Evolutionary conservation across 2,329 filamentous ascomycete genomes (phyloP), one percentile per base, ranked within the genome.

Genomic region (Beauveria sp.): DNA sequence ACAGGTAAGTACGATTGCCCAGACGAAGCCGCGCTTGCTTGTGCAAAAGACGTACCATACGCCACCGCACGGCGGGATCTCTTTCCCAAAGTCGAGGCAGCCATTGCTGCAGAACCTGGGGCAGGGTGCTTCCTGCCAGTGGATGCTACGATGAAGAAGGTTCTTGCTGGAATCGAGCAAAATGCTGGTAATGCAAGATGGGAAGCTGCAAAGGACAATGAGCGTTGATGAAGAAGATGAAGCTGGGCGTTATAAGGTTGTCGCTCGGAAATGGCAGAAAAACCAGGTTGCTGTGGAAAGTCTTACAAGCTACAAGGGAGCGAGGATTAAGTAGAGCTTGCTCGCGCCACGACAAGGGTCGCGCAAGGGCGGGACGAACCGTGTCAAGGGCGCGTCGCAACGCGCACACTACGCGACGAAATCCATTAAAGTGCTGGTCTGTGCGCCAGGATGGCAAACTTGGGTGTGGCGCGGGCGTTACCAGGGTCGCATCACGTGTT

Each of bases 341-440:
- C 68, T 65, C 66, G 66, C 66, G 65, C 65, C 61, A 62, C 60
- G 53, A 57, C 60, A 24, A 58, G 60, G 60, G 53, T 55, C 43
- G 52, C 46, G 50, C 54, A 62, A 57, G 53, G 53, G 53, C 60
- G 54, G 53, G 52, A 56, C 45, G 34, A 55, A 57, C 47, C 61
- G 61, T 62, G 57, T 53, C 38, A 18, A 43, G 8, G 53, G 67
- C 72, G 72, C 71, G 72, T 70, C 63, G 26, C 58, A 65, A 70
- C 72, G 69, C 71, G 72, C 65, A 6, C n/a, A 22, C 6, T 34
- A 62, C 67, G 67, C 67, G 69, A 65, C 26, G 62, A 50, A 60
- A 65, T 64, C 69, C 65, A 72, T 73, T 70, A 70, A 71, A 68
- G 43, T 22, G 14, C 7, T 67, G 68, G 67, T 46, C 67, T 60